phyloP scores from a whole-genome alignment of 495 filamentous ascomycete species.

The Trichoderma gamsii region DNA sequence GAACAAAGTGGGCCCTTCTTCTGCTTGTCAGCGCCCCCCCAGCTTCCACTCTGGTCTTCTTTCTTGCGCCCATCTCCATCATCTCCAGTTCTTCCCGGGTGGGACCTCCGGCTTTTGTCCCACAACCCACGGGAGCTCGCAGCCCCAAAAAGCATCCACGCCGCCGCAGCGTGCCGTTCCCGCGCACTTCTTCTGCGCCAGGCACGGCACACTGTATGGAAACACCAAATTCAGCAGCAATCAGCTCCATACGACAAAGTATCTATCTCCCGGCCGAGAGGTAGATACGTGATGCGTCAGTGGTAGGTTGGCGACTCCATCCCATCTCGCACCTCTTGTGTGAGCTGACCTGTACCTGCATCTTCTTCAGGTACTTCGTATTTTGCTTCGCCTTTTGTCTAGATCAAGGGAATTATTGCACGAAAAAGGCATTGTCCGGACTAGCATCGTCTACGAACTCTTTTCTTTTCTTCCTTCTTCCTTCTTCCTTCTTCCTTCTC shows the following conservation, averaged over 20 bases:
- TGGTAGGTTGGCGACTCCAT: too few relatives aligned
- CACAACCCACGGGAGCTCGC: slow-evolving; percentile 9
- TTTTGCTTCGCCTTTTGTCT: not conserved
- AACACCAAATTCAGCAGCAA: not conserved
- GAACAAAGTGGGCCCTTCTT: not conserved
- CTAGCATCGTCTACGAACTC: not conserved
- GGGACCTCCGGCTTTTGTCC: slow-evolving; percentile 10
- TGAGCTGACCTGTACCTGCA: not conserved
- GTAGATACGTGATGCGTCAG: too few relatives aligned
- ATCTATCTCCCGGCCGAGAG: too few relatives aligned
- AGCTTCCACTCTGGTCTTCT: not conserved
- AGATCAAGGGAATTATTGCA: not conserved
- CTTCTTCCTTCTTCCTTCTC: too few relatives aligned
- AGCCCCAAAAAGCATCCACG: slow-evolving; percentile 8
- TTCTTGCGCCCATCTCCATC: not conserved
- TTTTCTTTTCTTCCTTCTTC: not conserved
- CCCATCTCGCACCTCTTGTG: not conserved
- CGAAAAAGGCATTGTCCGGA: not conserved
- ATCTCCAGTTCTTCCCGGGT: slow-evolving; percentile 13
- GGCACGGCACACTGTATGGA: slow-evolving; percentile 10
- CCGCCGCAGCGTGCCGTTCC: slow-evolving; percentile 10
- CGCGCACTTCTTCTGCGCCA: slow-evolving; percentile 7
- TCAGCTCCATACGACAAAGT: too few relatives aligned
- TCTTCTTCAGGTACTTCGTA: not conserved
- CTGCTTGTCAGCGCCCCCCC: not conserved